phyloP scores from a whole-genome alignment of 2,329 filamentous ascomycete species.

The Trichoderma semiorbis region DNA sequence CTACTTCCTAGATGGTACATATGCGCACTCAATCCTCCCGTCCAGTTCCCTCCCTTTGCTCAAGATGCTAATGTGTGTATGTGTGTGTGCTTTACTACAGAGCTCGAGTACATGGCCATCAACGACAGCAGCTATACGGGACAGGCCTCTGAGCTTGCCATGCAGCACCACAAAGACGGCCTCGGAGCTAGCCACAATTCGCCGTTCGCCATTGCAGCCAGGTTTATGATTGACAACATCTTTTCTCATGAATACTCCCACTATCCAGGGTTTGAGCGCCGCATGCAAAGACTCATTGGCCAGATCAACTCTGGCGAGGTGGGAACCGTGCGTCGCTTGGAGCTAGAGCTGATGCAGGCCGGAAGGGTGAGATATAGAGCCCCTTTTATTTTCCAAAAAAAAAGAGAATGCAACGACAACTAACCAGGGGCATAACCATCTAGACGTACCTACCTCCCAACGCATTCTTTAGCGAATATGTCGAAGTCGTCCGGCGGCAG shows the following conservation, averaged over 20 bases:
- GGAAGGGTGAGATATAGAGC: constrained; percentile 44
- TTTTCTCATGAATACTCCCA: constrained; percentile 35
- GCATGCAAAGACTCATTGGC: constrained; percentile 36
- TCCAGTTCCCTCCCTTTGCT: not conserved
- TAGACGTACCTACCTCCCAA: constrained; percentile 35
- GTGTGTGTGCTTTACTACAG: constrained; percentile 28
- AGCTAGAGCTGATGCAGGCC: constrained; percentile 49
- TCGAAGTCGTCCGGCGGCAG: constrained; percentile 38
- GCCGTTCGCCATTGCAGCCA: constrained; percentile 36
- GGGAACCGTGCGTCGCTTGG: constrained; percentile 43
- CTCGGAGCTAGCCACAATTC: constrained; percentile 27
- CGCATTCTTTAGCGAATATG: constrained; percentile 41
- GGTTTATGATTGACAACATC: constrained; percentile 35
- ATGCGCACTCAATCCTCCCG: not conserved
- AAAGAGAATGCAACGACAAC: not conserved
- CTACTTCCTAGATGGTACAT: constrained; percentile 50
- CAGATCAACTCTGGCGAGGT: constrained; percentile 37
- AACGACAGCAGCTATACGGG: constrained; percentile 31
- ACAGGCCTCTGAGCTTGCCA: constrained; percentile 40
- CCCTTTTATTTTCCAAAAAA: not conserved
- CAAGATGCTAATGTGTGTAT: not conserved
- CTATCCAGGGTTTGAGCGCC: constrained; percentile 30
- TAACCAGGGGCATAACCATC: constrained; percentile 18
- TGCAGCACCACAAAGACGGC: constrained; percentile 39
- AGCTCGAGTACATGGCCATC: constrained; percentile 46